Conservation (phyloP, 2,329 filamentous ascomycete species). For the Aspergillus neotritici region DNA sequence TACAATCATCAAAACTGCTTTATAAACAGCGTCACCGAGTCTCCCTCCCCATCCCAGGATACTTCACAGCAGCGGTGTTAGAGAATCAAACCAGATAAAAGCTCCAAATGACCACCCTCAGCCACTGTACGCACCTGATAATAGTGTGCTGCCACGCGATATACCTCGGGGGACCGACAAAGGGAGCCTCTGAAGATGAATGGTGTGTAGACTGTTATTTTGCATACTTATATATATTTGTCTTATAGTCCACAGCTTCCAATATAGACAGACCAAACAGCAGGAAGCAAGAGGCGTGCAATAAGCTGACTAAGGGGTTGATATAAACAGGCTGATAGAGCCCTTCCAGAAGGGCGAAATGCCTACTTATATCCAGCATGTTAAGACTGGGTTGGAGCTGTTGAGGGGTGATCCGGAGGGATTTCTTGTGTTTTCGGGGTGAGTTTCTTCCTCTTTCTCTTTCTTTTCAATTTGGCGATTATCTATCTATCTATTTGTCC, state of each 20-base stretch:
- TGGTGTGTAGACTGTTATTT: constrained; percentile 43
- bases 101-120: no score
- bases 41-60: no score
- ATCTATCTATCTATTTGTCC: no score
- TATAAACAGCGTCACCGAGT: background rate
- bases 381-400: constrained; percentile 56
- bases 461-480: no score
- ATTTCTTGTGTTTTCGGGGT: constrained; percentile 69
- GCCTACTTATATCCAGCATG: constrained; percentile 71
- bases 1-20: background rate
- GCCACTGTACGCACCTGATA: constrained; percentile 52
- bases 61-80: no score
- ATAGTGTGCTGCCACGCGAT: constrained; percentile 82
- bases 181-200: constrained; percentile 53
- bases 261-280: background rate
- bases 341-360: constrained; percentile 73
- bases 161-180: constrained; percentile 56
- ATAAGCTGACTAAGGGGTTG: no score
- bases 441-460: constrained; percentile 23
- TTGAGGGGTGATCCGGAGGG: constrained; percentile 45
- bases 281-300: background rate
- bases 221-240: background rate
- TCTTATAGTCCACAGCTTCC: background rate
- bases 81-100: no score
- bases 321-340: constrained; percentile 57